Conservation (phyloP, 164 flowering plant genomes). For the Brasenia schreberi region DNA sequence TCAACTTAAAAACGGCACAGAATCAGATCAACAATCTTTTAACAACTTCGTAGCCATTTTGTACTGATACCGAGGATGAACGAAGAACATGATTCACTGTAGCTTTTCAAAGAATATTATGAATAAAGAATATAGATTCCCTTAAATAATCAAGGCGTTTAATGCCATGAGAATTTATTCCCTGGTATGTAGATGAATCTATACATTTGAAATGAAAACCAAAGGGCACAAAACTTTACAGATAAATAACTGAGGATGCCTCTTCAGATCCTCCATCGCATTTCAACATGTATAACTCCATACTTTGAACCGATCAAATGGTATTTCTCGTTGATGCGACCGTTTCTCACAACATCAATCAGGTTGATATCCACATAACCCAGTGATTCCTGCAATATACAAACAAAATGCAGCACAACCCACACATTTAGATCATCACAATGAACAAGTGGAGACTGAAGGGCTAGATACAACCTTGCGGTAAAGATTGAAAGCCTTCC, state of each 20-base stretch:
- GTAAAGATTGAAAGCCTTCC: constrained; percentile 14
- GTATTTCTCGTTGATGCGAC: constrained; percentile 70
- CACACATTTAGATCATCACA: not conserved
- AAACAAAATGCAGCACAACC: not conserved
- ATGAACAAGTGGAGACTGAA: not conserved
- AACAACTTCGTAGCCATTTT: not conserved
- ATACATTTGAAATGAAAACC: no score
- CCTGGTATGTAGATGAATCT: no score
- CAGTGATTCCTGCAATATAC: constrained; percentile 37
- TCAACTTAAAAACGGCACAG: not conserved
- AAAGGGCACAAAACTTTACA: no score
- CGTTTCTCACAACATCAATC: constrained; percentile 71
- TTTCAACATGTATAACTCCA: constrained; percentile 58
- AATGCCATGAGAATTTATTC: no score
- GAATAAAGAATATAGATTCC: no score
- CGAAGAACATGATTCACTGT: not conserved
- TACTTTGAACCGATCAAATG: constrained; percentile 74
- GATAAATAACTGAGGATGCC: no score
- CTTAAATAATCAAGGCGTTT: no score
- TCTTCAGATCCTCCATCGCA: constrained; percentile 31
- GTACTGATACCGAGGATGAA: not conserved
- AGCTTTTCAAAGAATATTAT: no score
- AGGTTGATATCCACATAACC: constrained; percentile 77
- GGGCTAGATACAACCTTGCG: constrained; percentile 19
- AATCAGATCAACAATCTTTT: not conserved